phyloP scores from a whole-genome alignment of 768 basidiomycete genomes.

The Cystofilobasidium macerans region DNA sequence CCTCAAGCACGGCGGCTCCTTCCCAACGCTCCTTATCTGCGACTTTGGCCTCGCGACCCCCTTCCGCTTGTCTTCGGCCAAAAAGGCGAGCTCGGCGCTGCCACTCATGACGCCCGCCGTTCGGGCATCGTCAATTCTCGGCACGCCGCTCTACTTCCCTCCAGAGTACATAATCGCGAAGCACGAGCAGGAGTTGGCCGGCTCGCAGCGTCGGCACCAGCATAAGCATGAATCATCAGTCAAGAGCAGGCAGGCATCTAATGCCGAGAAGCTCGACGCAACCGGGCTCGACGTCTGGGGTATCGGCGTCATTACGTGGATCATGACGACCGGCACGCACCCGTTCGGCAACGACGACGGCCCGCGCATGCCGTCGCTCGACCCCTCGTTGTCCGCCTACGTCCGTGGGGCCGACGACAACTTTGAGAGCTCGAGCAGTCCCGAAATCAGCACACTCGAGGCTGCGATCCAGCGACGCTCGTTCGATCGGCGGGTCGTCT shows the following conservation, averaged over 20 bases:
- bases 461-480: neutral
- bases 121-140: neutral
- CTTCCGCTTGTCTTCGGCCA: neutral
- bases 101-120: slow-evolving; percentile 5
- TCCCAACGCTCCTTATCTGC: slow-evolving; percentile 23
- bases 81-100: neutral
- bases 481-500: neutral
- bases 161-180: too few species aligned
- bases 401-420: neutral
- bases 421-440: neutral
- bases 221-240: too few species aligned
- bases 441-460: neutral
- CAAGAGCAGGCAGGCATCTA: too few species aligned
- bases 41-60: slow-evolving; percentile 22
- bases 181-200: too few species aligned
- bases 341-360: slow-evolving; percentile 23
- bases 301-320: slow-evolving; percentile 12
- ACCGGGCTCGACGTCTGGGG: slow-evolving; percentile 14
- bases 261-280: slow-evolving; percentile 12
- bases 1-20: slow-evolving; percentile 14
- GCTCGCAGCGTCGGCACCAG: neutral
- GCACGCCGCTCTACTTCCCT: too few species aligned
- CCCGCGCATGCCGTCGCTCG: neutral
- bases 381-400: neutral
- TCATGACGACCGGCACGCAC: slow-evolving; percentile 12